These are phyloP conservation scores for Chaetomidium leptoderma DNA, from an alignment of 495 filamentous ascomycete species.

Conservation along the genomic window DNA sequence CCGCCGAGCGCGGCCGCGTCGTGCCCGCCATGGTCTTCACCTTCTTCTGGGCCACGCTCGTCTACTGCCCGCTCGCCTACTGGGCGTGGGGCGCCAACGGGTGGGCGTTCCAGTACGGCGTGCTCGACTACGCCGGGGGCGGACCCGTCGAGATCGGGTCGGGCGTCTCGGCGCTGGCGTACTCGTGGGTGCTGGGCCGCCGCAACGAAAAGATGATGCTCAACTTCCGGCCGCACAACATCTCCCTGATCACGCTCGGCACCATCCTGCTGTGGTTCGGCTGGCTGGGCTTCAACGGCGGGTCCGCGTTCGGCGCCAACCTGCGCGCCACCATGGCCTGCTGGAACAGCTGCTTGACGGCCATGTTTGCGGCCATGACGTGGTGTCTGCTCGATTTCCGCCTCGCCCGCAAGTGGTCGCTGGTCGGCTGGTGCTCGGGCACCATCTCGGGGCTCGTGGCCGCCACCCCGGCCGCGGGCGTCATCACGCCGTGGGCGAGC, in stretches of 20 bases:
- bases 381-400: slow-evolving; percentile 95
- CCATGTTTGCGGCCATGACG: slow-evolving; percentile 78
- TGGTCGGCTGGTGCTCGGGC: slow-evolving; percentile 98
- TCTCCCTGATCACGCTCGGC: slow-evolving; percentile 92
- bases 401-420: slow-evolving; percentile 95
- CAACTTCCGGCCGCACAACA: slow-evolving; percentile 94
- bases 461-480: slow-evolving; percentile 83
- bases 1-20: slow-evolving; percentile 90
- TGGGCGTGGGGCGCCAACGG: slow-evolving; percentile 95
- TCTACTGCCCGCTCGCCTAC: slow-evolving; percentile 94
- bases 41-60: slow-evolving; percentile 94
- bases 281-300: slow-evolving; percentile 98
- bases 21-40: slow-evolving; percentile 93
- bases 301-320: slow-evolving; percentile 94
- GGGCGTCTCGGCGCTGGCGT: slow-evolving; percentile 86
- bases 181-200: slow-evolving; percentile 90
- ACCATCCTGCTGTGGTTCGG: slow-evolving; percentile 97
- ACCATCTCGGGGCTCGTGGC: slow-evolving; percentile 86
- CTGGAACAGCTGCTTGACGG: slow-evolving; percentile 94
- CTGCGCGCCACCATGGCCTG: slow-evolving; percentile 92
- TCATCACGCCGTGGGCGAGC: slow-evolving; percentile 84
- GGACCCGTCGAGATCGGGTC: slow-evolving; percentile 98
- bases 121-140: slow-evolving; percentile 93
- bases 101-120: slow-evolving; percentile 88
- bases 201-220: slow-evolving; percentile 99